These are phyloP conservation scores for Cercospora sesami DNA, from an alignment of 2,329 filamentous ascomycete species.

Conservation along the genomic window DNA sequence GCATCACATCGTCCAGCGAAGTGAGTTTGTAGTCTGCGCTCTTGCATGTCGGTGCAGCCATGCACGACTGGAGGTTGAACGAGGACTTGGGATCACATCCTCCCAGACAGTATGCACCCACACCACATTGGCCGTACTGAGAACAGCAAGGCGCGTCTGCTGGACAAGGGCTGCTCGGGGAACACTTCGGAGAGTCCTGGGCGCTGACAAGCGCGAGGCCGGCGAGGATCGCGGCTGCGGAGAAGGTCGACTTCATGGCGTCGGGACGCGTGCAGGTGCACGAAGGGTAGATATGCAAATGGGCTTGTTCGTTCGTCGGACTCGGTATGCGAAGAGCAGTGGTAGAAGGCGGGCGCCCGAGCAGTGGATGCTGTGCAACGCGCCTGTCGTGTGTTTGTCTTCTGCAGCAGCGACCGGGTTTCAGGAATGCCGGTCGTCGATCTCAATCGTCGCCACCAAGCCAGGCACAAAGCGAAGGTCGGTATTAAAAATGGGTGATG, in stretches of 20 bases:
- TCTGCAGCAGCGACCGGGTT: conserved; percentile 13
- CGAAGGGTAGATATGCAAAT: conserved; percentile 8
- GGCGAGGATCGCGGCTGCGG: conserved; percentile 37
- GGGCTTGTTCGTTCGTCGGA: background rate
- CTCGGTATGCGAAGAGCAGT: background rate
- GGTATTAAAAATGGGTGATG: conserved; percentile 1
- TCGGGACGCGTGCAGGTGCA: conserved; percentile 15
- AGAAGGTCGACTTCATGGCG: conserved; percentile 33
- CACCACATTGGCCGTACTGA: conserved; percentile 85
- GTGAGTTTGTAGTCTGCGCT: conserved; percentile 72
- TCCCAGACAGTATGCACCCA: conserved; percentile 91
- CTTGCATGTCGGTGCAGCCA: conserved; percentile 79
- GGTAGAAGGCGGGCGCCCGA: conserved; percentile 2
- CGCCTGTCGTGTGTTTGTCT: conserved; percentile 9
- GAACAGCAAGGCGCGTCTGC: conserved; percentile 41
- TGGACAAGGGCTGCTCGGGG: conserved; percentile 36
- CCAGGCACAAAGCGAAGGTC: conserved; percentile 14
- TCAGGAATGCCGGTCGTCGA: conserved; percentile 10
- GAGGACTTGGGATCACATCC: conserved; percentile 90
- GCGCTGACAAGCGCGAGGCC: conserved; percentile 34
- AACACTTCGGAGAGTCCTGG: conserved; percentile 34
- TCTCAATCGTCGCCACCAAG: conserved; percentile 10
- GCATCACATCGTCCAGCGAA: conserved; percentile 65
- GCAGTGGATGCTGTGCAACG: conserved; percentile 14
- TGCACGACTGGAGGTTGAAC: conserved; percentile 78